phyloP scores from a whole-genome alignment of 371 early-diverging fungal species.

The Massospora cicadina region DNA sequence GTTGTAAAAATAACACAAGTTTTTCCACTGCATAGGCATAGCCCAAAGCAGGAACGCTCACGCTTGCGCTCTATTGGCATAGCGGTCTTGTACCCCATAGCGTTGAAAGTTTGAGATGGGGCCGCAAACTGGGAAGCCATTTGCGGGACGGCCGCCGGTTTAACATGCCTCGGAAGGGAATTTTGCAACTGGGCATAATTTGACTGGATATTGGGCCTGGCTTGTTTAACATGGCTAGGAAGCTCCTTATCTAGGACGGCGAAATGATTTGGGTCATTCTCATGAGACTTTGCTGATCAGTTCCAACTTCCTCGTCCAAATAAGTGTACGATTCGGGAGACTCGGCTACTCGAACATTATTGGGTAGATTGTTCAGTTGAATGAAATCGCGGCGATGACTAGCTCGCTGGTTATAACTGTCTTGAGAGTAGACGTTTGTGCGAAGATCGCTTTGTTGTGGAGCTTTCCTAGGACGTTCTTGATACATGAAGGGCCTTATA shows the following conservation, averaged over 20 bases:
- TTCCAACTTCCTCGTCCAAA: not conserved
- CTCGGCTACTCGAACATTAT: not conserved
- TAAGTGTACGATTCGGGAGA: not conserved
- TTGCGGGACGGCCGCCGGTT: not conserved
- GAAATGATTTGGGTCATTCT: not conserved
- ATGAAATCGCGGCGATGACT: not conserved
- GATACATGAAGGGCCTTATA: not conserved
- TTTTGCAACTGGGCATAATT: not conserved
- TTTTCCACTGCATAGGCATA: conserved; percentile 1
- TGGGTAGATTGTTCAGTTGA: conserved; percentile 3
- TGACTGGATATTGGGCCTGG: not conserved
- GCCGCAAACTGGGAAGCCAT: not conserved
- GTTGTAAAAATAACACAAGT: conserved; percentile 7
- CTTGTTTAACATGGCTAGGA: not conserved
- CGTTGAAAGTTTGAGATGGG: not conserved
- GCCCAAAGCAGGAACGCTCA: conserved; percentile 6
- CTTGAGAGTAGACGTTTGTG: not conserved
- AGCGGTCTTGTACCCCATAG: not conserved
- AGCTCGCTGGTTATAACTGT: not conserved
- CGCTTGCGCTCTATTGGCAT: not conserved
- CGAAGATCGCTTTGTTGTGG: not conserved
- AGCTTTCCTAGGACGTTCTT: not conserved
- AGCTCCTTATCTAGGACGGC: not conserved
- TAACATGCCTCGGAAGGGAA: conserved; percentile 1
- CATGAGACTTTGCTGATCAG: not conserved